Conservation (phyloP, 805 yeast species). For the Millerago galiae region DNA sequence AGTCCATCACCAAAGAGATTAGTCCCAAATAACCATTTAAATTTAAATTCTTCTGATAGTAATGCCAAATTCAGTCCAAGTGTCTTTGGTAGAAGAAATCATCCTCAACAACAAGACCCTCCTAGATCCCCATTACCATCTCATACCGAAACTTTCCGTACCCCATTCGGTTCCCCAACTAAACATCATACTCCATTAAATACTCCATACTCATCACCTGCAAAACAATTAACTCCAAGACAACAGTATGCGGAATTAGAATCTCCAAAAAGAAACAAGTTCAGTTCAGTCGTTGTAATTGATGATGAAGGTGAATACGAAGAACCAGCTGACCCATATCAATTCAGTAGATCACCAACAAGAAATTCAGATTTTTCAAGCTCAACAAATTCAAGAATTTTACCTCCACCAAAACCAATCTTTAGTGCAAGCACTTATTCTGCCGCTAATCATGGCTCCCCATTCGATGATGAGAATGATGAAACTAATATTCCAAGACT, state of each 20-base stretch:
- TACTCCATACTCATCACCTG: constrained; percentile 30
- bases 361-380: constrained; percentile 18
- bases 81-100: constrained; percentile 28
- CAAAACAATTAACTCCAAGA: constrained; percentile 43
- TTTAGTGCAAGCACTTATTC: constrained; percentile 59
- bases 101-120: constrained; percentile 6
- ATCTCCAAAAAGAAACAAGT: constrained; percentile 59
- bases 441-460: constrained; percentile 35
- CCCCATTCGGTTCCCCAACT: constrained; percentile 30
- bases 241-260: constrained; percentile 63
- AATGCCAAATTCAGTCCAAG: constrained; percentile 26
- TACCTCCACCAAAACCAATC: constrained; percentile 61
- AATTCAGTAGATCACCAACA: constrained; percentile 30
- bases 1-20: constrained; percentile 20
- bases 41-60: too few relatives aligned
- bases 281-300: constrained; percentile 42
- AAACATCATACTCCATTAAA: constrained; percentile 19
- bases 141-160: constrained; percentile 14
- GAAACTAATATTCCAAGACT: constrained; percentile 11
- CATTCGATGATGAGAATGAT: neutral
- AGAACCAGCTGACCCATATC: constrained; percentile 3
- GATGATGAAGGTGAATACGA: constrained; percentile 34
- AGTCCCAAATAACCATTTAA: constrained; percentile 3
- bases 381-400: constrained; percentile 31
- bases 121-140: constrained; percentile 3